Conservation (phyloP, 768 basidiomycete species). For the Cubamyces lactineus region DNA sequence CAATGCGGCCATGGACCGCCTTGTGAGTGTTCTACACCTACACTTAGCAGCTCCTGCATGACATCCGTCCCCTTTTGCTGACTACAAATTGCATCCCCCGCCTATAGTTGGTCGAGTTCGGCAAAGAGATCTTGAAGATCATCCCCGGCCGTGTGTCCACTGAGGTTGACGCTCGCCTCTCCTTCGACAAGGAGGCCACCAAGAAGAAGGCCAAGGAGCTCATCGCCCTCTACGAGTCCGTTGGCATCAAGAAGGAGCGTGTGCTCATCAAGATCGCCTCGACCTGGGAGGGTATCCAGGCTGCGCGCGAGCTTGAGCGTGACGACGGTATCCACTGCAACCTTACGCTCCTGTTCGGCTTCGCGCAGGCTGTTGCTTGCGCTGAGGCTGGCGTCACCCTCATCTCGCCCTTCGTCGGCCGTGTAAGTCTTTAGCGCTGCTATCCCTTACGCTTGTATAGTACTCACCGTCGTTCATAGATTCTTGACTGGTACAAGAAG, state of each 20-base stretch:
- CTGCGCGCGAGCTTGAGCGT: slow-evolving; percentile 91
- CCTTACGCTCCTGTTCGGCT: slow-evolving; percentile 98
- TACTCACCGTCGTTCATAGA: slow-evolving; percentile 47
- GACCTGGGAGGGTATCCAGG: slow-evolving; percentile 99
- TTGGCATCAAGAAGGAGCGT: slow-evolving; percentile 92
- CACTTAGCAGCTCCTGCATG: background rate
- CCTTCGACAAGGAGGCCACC: slow-evolving; percentile 92
- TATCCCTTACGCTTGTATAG: slow-evolving; percentile 22
- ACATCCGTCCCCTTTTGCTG: slow-evolving; percentile 6
- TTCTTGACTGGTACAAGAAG: slow-evolving; percentile 99
- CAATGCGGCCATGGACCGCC: slow-evolving; percentile 82
- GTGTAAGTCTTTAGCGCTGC: slow-evolving; percentile 55
- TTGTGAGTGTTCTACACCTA: slow-evolving; percentile 56
- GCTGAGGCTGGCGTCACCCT: slow-evolving; percentile 98
- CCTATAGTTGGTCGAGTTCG: slow-evolving; percentile 92
- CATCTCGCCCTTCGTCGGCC: slow-evolving; percentile 99
- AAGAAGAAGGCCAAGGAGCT: slow-evolving; percentile 90
- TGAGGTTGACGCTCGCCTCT: slow-evolving; percentile 97
- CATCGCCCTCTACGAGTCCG: slow-evolving; percentile 92
- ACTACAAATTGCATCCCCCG: slow-evolving; percentile 2
- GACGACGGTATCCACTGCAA: slow-evolving; percentile 98
- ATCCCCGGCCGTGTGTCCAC: slow-evolving; percentile 99
- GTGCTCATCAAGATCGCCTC: slow-evolving; percentile 99
- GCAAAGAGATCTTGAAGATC: slow-evolving; percentile 91
- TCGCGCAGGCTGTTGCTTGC: slow-evolving; percentile 97